These are phyloP conservation scores for Aureobasidium zeae DNA, from an alignment of 2,329 filamentous ascomycete species.

Conservation along the genomic window DNA sequence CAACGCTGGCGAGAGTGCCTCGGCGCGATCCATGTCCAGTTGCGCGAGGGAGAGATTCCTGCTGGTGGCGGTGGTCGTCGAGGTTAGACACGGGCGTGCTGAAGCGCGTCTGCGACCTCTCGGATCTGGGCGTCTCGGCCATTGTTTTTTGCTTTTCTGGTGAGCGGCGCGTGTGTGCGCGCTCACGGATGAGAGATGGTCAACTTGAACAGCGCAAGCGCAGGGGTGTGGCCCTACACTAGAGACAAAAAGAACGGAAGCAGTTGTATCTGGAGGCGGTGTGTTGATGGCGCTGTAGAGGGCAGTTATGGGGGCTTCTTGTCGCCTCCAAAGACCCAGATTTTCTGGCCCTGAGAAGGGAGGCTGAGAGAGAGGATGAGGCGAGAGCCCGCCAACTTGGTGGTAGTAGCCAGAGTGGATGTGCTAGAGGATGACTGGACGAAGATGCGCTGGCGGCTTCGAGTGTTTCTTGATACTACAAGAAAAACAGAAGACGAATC, in stretches of 20 bases:
- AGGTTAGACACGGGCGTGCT: conserved; percentile 69
- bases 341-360: conserved; percentile 85
- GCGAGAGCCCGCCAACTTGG: conserved; percentile 89
- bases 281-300: conserved; percentile 22
- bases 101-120: conserved; percentile 55
- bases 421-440: too few relatives aligned
- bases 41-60: conserved; percentile 49
- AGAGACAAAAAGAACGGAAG: too few relatives aligned
- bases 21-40: conserved; percentile 43
- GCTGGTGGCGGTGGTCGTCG: conserved; percentile 74
- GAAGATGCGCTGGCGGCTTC: too few relatives aligned
- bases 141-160: conserved; percentile 33
- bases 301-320: conserved; percentile 94
- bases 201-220: conserved; percentile 43
- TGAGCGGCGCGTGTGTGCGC: conserved; percentile 47
- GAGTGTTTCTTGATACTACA: too few relatives aligned
- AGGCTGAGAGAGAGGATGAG: conserved; percentile 64
- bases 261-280: conserved; percentile 17
- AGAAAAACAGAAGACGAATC: too few relatives aligned
- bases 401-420: conserved; percentile 46
- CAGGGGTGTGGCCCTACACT: conserved; percentile 39
- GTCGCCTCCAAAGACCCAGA: conserved; percentile 91
- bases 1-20: conserved; percentile 64
- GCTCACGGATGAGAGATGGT: conserved; percentile 42
- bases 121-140: conserved; percentile 56